Evolutionary conservation across 2,329 filamentous ascomycete genomes (phyloP).

Genomic region (Ascochyta clinopodiicola): DNA sequence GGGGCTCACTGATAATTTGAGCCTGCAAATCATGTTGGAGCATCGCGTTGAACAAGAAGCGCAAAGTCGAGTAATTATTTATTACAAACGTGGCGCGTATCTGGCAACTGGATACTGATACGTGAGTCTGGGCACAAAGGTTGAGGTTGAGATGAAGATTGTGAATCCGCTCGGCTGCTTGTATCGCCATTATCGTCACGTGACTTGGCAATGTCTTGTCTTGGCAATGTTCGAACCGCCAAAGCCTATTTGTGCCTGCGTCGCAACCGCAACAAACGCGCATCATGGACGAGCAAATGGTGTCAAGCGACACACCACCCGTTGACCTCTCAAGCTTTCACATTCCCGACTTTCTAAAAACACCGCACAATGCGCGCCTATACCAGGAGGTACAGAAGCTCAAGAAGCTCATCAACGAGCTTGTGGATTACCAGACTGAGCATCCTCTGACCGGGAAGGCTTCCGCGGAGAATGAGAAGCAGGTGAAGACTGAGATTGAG

Average conservation of each 20-base stretch:
- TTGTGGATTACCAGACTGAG: constrained; percentile 40
- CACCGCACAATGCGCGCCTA: constrained; percentile 38
- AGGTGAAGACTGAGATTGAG: constrained; percentile 33
- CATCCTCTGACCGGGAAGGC: constrained; percentile 32
- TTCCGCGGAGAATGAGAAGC: constrained; percentile 30
- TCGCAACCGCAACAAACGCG: constrained; percentile 1
- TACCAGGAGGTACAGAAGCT: constrained; percentile 43
- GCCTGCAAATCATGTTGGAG: neutral
- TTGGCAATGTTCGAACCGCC: neutral
- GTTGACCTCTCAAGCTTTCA: constrained; percentile 30
- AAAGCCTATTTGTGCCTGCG: neutral
- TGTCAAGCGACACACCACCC: constrained; percentile 15
- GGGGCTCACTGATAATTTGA: neutral
- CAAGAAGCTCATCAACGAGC: constrained; percentile 39
- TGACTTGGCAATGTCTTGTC: neutral
- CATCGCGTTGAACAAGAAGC: neutral
- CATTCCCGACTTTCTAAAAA: constrained; percentile 36
- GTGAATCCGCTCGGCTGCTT: too few relatives aligned
- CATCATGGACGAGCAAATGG: constrained; percentile 19
- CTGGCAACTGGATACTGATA: too few relatives aligned
- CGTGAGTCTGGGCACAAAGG: too few relatives aligned
- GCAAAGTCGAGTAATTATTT: too few relatives aligned
- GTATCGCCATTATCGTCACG: too few relatives aligned
- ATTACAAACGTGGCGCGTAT: too few relatives aligned
- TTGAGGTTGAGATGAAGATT: too few relatives aligned